Evolutionary conservation across 306 rosid genomes (phyloP).

Genomic region (Ormosia semicastrata): DNA sequence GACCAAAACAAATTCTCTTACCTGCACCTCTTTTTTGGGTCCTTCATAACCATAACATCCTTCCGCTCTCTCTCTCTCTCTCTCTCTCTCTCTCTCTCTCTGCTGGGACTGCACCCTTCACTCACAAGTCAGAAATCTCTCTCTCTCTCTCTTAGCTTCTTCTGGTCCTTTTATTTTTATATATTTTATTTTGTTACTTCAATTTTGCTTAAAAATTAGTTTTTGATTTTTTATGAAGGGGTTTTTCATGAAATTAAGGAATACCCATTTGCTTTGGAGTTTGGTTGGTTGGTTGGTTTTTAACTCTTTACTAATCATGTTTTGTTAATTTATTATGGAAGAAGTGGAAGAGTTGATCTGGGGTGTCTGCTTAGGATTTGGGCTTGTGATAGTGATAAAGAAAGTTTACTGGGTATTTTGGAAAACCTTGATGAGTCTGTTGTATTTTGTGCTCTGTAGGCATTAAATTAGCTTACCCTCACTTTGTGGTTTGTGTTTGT

Average conservation of each 20-base stretch:
- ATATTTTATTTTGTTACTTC: neutral
- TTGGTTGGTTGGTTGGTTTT: neutral
- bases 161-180: neutral
- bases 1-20: neutral
- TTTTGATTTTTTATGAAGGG: neutral
- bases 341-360: conserved; percentile 12
- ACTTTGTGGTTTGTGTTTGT: neutral
- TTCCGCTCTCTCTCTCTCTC: neutral
- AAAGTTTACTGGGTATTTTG: neutral
- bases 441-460: neutral
- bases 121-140: conserved; percentile 28
- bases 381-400: neutral
- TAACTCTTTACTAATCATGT: neutral
- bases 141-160: neutral
- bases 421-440: neutral
- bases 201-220: neutral
- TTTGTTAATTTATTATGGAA: neutral
- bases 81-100: neutral
- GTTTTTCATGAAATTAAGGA: neutral
- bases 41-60: too few species aligned
- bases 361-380: conserved; percentile 11
- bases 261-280: neutral
- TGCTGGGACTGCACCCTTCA: conserved; percentile 15
- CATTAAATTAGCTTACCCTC: neutral
- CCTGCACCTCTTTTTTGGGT: neutral